Base-by-base conservation (phyloP, 768 basidiomycete species). In the Mycena capillaripes region DNA sequence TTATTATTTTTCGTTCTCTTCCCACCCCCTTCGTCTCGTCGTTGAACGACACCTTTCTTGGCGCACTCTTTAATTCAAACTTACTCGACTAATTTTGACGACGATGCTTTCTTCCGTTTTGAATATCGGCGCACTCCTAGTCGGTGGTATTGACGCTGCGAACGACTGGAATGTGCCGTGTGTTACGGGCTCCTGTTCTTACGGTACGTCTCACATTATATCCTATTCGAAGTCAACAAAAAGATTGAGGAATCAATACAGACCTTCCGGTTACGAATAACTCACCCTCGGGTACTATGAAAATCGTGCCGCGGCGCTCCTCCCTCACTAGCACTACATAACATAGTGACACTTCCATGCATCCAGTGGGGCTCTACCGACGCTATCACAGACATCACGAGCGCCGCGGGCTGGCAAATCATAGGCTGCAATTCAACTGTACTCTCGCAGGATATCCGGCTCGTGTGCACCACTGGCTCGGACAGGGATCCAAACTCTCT, bases 381-480 rank as follows among this genome's bases (percentile, higher is more conserved):
- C 46, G 75, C 79, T 1, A 79, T 84, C 30, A 79, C 82, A 8
- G 84, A 86, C 62, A 80, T 86, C 57, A 86, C 84, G 11, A 19
- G 72, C 23, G 84, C 83, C 29, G 84, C 83, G 16, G 84, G 82
- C 27, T 86, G 84, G 84, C 75, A 76, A 34, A 82, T 86, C 53
- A 69, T 83, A 34, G 81, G 79, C 56, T 86, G 84, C 64, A 75
- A 82, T 58, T 59, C 80, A 2, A 77, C 77, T 55, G 65, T 65
- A 23, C 58, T 74, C 7, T 70, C 77, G 32, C 83, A 84, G 57
- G 78, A 79, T 40, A 81, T 84, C 63, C 80, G 83, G 23, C 73
- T 82, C 27, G 81, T 83, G 30, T 85, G 84, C 74, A 72, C 59
- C 12, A 74, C 72, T 29, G 72, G 67, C 44, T 38, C 70, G 23